Base-by-base conservation (phyloP, 345 rosid genomes). In the Citrus medica region DNA sequence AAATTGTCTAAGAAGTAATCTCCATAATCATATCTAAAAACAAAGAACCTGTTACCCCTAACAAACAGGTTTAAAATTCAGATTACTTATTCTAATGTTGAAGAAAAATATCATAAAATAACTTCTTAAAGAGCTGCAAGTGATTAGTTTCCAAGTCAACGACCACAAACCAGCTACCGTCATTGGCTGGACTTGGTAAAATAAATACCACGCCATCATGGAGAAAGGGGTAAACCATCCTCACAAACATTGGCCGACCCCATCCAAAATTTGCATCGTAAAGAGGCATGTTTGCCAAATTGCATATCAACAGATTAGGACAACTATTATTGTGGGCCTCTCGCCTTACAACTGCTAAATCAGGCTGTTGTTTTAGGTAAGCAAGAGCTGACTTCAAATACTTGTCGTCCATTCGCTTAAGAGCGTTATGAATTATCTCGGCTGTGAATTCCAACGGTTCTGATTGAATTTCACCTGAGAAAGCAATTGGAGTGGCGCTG, bases 211-310 rank as follows among this genome's bases (percentile, higher is more conserved):
- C 2, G 7, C 94, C 94, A 75, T 90, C 92, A 46, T 46, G 51
- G 5, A 13, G 51, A 60, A 59, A 13, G 65, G 77, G 35, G 86
- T 38, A 66, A 60, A 14, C 62, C 76, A 85, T 90, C 13, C 91
- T 90, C 84, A 83, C 76, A 62, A 83, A 84, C 3, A 86, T 83
- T 24, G 91, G 90, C 64, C 83, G 76, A 8, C 91, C 94, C 89
- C 89, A 85, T 9, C 92, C 90, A 58, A 90, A 89, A 78, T 90
- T 87, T 1, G 89, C 89, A 13, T 86, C 92, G 30, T 90, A 82
- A 35, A 85, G 61, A 3, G 89, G 88, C 40, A 87, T 78, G 80
- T 86, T 63, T 38, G 60, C 85, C 92, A 88, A 91, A 69, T 85
- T 91, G 0, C 84, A 84, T 70, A 87, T 83, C 75, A 87, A 84